phyloP scores from a whole-genome alignment of 2,329 filamentous ascomycete species.

The Iodosphaeria phyllophila region DNA sequence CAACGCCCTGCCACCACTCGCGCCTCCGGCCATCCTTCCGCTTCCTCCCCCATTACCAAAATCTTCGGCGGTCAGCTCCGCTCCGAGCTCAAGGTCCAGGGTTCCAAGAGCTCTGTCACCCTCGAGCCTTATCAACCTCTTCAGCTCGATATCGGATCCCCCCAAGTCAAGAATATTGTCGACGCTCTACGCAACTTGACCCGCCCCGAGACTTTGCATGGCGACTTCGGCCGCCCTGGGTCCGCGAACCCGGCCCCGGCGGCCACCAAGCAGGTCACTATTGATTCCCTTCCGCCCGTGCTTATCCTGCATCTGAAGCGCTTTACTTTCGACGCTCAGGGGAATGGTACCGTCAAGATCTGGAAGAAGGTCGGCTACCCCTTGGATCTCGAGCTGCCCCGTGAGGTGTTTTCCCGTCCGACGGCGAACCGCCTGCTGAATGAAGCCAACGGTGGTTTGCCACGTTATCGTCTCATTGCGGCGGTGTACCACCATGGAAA shows the following conservation, averaged over 20 bases:
- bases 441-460: constrained; percentile 48
- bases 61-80: constrained; percentile 87
- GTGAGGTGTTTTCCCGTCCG: constrained; percentile 66
- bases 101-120: constrained; percentile 78
- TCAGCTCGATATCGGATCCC: constrained; percentile 81
- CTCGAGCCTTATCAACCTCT: constrained; percentile 86
- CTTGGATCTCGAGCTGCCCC: constrained; percentile 81
- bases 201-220: constrained; percentile 65
- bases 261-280: constrained; percentile 87
- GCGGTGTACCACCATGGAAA: constrained; percentile 97
- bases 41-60: constrained; percentile 72
- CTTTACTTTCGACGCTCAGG: constrained; percentile 83
- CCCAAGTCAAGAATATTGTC: constrained; percentile 74
- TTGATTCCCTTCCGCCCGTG: constrained; percentile 78
- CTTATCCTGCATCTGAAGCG: constrained; percentile 91
- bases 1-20: constrained; percentile 76
- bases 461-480: constrained; percentile 70
- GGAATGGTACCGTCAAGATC: constrained; percentile 77
- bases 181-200: constrained; percentile 80
- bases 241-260: constrained; percentile 57
- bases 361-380: constrained; percentile 98
- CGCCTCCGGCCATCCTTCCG: constrained; percentile 55
- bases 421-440: constrained; percentile 46
- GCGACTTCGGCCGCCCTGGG: constrained; percentile 63
- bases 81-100: constrained; percentile 74